A percentile compares a stretch with the other conserved stretches of the same genome.
These are phyloP conservation scores for Platanthera guangdongensis DNA, from an alignment of 106 monocot genomes.

Conservation along the genomic window DNA sequence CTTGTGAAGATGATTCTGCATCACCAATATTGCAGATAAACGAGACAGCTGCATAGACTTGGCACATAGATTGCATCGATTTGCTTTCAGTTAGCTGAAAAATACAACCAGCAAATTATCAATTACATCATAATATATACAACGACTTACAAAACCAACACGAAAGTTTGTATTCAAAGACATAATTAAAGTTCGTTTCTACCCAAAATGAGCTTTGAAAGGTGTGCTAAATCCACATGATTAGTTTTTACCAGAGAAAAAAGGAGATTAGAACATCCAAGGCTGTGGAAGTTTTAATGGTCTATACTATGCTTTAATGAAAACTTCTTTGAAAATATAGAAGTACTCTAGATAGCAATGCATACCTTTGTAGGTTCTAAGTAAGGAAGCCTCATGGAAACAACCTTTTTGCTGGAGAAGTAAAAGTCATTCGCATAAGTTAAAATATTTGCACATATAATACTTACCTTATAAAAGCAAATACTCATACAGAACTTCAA, in stretches of 20 bases:
- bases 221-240: not conserved
- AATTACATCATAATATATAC: constrained; percentile 10
- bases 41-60: constrained; percentile 96
- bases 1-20: constrained; percentile 89
- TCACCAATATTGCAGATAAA: constrained; percentile 89
- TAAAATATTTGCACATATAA: no score
- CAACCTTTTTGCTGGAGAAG: constrained; percentile 15
- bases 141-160: not conserved
- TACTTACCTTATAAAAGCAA: no score
- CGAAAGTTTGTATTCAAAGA: not conserved
- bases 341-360: not conserved
- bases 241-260: not conserved
- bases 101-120: constrained; percentile 1
- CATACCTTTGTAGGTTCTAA: constrained; percentile 77
- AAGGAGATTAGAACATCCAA: not conserved
- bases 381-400: constrained; percentile 85
- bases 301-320: not conserved
- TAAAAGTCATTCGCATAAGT: no score
- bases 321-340: not conserved
- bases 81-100: constrained; percentile 86
- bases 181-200: not conserved
- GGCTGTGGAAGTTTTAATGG: not conserved
- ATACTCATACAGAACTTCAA: no score
- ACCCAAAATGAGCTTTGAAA: not conserved
- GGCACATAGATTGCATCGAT: constrained; percentile 93